Percentiles rank a stretch among this genome's conserved stretches.
phyloP scores from a whole-genome alignment of 352 stramenopile species.

The Blastocystis sp. region DNA sequence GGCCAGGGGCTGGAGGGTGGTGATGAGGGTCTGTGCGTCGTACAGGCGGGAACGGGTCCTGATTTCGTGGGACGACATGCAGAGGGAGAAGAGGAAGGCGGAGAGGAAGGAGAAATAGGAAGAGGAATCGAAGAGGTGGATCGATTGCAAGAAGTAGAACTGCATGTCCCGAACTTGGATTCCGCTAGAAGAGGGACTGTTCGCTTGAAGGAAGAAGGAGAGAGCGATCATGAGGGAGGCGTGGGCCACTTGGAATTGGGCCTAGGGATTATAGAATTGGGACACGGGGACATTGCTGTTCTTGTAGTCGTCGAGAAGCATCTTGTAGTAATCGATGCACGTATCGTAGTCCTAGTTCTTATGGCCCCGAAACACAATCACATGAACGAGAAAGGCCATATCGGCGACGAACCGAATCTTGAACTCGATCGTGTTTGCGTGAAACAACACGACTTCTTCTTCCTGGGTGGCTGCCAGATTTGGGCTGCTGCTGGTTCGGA shows the following conservation, averaged over 20 bases:
- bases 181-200: background rate
- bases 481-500: slow-evolving; percentile 51
- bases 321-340: slow-evolving; percentile 43
- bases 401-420: slow-evolving; percentile 64
- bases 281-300: background rate
- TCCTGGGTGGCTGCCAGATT: background rate
- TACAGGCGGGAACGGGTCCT: background rate
- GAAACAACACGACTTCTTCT: slow-evolving; percentile 32
- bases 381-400: slow-evolving; percentile 59
- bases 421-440: slow-evolving; percentile 45
- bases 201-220: slow-evolving; percentile 9
- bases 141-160: slow-evolving; percentile 23
- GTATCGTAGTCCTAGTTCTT: slow-evolving; percentile 45
- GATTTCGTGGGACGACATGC: background rate
- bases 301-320: slow-evolving; percentile 44
- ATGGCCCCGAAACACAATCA: background rate
- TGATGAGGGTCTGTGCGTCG: background rate
- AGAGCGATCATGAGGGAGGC: background rate
- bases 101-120: background rate
- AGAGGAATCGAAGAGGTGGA: background rate
- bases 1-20: background rate
- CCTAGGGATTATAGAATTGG: background rate
- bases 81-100: background rate
- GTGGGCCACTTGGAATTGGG: slow-evolving; percentile 16
- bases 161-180: slow-evolving; percentile 35